Conservation (phyloP, 2,329 filamentous ascomycete genomes). For the Stachybotrys chartarum region DNA sequence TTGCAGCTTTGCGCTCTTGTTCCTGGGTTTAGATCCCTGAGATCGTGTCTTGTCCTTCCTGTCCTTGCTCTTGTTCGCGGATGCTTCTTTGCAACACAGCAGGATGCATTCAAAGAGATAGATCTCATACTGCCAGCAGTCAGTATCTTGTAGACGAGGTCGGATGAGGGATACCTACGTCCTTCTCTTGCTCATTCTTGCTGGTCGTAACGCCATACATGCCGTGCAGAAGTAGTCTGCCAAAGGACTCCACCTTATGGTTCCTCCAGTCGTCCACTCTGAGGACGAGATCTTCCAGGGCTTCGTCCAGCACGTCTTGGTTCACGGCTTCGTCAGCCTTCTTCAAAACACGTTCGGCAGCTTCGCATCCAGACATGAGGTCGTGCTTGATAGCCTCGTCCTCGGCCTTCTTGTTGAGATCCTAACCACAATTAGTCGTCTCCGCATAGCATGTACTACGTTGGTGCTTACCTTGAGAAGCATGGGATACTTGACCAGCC, state of each 20-base stretch:
- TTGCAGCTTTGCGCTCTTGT: conserved; percentile 75
- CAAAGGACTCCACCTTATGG: conserved; percentile 84
- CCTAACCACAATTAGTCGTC: conserved; percentile 43
- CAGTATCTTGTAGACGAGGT: conserved; percentile 17
- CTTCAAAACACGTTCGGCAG: conserved; percentile 72
- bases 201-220: conserved; percentile 88
- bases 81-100: conserved; percentile 92
- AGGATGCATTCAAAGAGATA: conserved; percentile 95
- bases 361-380: conserved; percentile 68
- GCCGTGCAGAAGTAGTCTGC: conserved; percentile 79
- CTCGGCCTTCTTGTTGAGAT: conserved; percentile 79
- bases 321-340: conserved; percentile 89
- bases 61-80: conserved; percentile 74
- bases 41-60: conserved; percentile 61
- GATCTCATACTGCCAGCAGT: conserved; percentile 75
- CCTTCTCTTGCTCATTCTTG: conserved; percentile 84
- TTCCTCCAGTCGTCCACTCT: conserved; percentile 97
- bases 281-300: conserved; percentile 70
- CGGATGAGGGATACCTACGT: conserved; percentile 45
- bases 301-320: conserved; percentile 75
- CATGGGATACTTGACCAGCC: conserved; percentile 88
- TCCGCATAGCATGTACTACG: neutral
- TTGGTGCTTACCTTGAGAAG: conserved; percentile 62
- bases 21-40: conserved; percentile 47
- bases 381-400: conserved; percentile 65